Base-by-base conservation (phyloP, 2,329 filamentous ascomycete genomes). In the Pseudodiploospora longispora region DNA sequence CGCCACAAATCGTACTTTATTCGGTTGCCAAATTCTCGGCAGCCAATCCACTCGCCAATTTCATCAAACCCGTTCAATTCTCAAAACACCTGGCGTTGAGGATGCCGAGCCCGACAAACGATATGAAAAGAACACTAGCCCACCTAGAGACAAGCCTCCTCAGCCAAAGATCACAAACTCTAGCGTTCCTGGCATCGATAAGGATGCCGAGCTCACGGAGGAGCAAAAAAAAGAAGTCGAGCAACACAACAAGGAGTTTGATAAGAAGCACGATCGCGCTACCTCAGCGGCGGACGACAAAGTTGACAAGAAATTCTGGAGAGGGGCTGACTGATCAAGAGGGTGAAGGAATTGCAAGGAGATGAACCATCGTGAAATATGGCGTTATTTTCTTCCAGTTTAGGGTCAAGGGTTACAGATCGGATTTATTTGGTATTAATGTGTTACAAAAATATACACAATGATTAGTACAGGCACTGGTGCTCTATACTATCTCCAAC, bases 161-260 rank as follows among this genome's bases (percentile, higher is more conserved):
- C 59, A 68, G 53, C 76, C 76, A 45, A 78, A 76, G 62, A 71
- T 79, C 49, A 58, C 62, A 45, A 76, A 74, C 52, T 64, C 68
- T 46, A 66, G 65, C 49, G 60, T 72, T 7, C 64, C 67, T 0
- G 66, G 63, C 3, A 54, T 57, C 34, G 50, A 50, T 4, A 39
- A 53, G 9, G 42, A 41, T 1, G 51, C 60, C 41, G 55, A 61
- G 6, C 53, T 77, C 48, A 72, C 63, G 27, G 60, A 71, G 46
- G 74, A 74, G 56, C 74, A 79, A 60, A 66, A 72, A 58, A 63
- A 63, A 36, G 76, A 81, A 60, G 78, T 81, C 10, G 69, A 78
- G 42, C 57, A 68, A 59, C 78, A 82, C 55, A 82, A 82, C 47
- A 50, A 49, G 50, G 75, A 81, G 1, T 81, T 82, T 57, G 73